A percentile compares a stretch with the other conserved stretches of the same genome.
phyloP scores from a whole-genome alignment of 1,284 basidiomycete species.

The Trametes pubescens region DNA sequence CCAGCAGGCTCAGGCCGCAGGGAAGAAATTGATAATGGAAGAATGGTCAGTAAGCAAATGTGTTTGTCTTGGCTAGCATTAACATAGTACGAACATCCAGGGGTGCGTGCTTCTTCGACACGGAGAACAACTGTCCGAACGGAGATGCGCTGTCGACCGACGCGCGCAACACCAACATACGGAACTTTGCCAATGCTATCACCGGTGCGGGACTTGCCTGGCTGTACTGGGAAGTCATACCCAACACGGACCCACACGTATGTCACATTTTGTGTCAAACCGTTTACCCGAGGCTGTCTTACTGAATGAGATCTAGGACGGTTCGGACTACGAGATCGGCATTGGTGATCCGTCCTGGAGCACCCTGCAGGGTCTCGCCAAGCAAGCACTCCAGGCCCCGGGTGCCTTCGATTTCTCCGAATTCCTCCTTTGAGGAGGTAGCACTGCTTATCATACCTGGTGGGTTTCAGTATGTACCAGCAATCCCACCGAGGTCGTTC shows the following conservation, averaged over 20 bases:
- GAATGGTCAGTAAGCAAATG: slow-evolving; percentile 43
- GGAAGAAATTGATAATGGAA: slow-evolving; percentile 46
- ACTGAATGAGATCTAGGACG: slow-evolving; percentile 29
- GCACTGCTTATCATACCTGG: too few relatives aligned
- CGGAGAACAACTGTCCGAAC: slow-evolving; percentile 42
- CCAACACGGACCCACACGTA: slow-evolving; percentile 47
- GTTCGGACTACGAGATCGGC: slow-evolving; percentile 47
- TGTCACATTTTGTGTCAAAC: slow-evolving; percentile 7
- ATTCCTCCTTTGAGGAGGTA: slow-evolving; percentile 14
- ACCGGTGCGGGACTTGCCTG: slow-evolving; percentile 47
- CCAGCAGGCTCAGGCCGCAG: slow-evolving; percentile 40
- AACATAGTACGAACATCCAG: slow-evolving; percentile 14
- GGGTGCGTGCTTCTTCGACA: slow-evolving; percentile 47
- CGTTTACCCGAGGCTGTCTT: neutral
- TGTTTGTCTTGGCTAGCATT: neutral
- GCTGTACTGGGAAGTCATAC: slow-evolving; percentile 50
- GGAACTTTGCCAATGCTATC: slow-evolving; percentile 45
- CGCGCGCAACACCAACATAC: slow-evolving; percentile 43
- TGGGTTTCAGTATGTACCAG: neutral
- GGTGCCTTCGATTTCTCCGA: slow-evolving; percentile 40
- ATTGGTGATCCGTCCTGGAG: slow-evolving; percentile 37
- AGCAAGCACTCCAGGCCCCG: slow-evolving; percentile 30
- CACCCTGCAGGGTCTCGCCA: slow-evolving; percentile 34
- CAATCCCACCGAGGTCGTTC: neutral
- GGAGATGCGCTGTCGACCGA: slow-evolving; percentile 34